Base-by-base conservation (phyloP, 2,329 filamentous ascomycete species). In the Fusarium sp. region DNA sequence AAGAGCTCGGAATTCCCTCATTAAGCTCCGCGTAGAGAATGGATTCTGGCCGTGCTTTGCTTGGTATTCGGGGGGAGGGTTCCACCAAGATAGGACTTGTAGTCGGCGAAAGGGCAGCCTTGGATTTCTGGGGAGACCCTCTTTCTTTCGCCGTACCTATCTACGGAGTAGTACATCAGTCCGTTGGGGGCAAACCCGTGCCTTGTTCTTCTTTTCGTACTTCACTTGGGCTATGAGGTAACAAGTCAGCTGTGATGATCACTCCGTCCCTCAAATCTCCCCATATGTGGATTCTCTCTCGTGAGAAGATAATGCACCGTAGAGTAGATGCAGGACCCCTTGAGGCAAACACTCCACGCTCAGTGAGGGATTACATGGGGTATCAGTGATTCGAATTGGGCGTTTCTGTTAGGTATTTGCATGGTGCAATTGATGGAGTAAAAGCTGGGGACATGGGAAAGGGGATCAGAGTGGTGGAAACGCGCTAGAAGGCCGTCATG, bases 1-100 rank as follows among this genome's bases (percentile, higher is more conserved):
- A 67, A 61, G 49, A 66, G 38, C 61, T 70, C 69, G 67, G 75
- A 75, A 77, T 76, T 78, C 75, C 72, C 68, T 75, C 68, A 55
- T 52, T 52, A 44, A 67, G 65, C 75, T 73, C 74, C 64, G 61
- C 63, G 64, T 52, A 38, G 57, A 47, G 35, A 36, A 58, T 63
- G 51, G 51, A 47, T 58, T 63, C 39, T 54, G 56, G 62, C 57
- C 57, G 38, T 62, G 62, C 58, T 66, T 63, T 63, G 36, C 42
- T 39, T 39, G 38, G 47, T 73, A 73, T 66, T 70, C 35, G 18
- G 49, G 58, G 70, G 20, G 45, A 45, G 26, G 66, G 63, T 54
- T 63, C 55, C 67, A 62, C 68, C 41, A 44, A 58, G 63, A 63
- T 56, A 65, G 62, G 45, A 45, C 45, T 54, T 64, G 62, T 41